phyloP scores from a whole-genome alignment of 2,329 filamentous ascomycete genomes.

The Arthrobotrys iridis region DNA sequence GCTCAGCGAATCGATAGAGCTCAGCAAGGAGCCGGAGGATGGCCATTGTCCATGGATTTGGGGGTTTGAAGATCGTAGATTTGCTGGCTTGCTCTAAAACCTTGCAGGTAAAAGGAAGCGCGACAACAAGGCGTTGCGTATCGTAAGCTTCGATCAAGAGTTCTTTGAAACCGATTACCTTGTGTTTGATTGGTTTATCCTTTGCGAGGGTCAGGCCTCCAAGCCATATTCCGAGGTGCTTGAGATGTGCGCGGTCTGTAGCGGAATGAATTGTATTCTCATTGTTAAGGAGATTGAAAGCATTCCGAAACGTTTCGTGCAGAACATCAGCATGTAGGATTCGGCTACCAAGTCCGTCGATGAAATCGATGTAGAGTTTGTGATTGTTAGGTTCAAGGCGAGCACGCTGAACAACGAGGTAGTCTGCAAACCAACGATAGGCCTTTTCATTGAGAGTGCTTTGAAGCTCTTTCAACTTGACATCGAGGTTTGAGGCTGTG shows the following conservation, averaged over 20 bases:
- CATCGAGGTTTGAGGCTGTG: slow-evolving; percentile 84
- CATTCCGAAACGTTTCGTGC: slow-evolving; percentile 88
- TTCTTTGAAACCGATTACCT: slow-evolving; percentile 96
- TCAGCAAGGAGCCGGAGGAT: slow-evolving; percentile 91
- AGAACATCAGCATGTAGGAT: slow-evolving; percentile 87
- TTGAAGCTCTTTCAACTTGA: slow-evolving; percentile 83
- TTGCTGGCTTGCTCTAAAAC: slow-evolving; percentile 84
- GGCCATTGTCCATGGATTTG: slow-evolving; percentile 98
- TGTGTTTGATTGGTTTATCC: slow-evolving; percentile 94
- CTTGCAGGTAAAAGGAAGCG: slow-evolving; percentile 98
- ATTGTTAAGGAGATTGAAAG: slow-evolving; percentile 86
- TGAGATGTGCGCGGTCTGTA: slow-evolving; percentile 85
- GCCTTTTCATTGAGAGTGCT: slow-evolving; percentile 81
- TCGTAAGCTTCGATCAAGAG: slow-evolving; percentile 92
- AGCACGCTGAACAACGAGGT: slow-evolving; percentile 93
- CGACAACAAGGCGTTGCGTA: slow-evolving; percentile 87
- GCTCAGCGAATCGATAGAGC: slow-evolving; percentile 88
- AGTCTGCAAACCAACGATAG: slow-evolving; percentile 95
- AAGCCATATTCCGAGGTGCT: slow-evolving; percentile 93
- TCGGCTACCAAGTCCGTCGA: slow-evolving; percentile 82
- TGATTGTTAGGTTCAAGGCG: slow-evolving; percentile 99
- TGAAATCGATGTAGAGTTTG: slow-evolving; percentile 86
- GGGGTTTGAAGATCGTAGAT: slow-evolving; percentile 89
- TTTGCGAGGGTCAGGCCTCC: slow-evolving; percentile 91
- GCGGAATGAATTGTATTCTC: slow-evolving; percentile 85